These are phyloP conservation scores for Saccharomyces eubayanus DNA, from an alignment of 805 yeast genomes.

Conservation along the genomic window DNA sequence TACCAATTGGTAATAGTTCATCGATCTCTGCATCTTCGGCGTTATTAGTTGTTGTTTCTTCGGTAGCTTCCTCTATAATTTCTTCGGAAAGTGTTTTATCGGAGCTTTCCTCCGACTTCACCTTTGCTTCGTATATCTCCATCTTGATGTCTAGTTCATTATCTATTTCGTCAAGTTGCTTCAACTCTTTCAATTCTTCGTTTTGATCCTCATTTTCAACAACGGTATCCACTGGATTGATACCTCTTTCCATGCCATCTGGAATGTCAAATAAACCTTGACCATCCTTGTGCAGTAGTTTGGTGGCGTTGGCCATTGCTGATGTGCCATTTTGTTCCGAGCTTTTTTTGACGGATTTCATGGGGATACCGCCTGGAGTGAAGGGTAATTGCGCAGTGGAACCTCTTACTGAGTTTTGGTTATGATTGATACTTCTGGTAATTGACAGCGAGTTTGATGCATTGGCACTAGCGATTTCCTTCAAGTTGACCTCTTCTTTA, in stretches of 20 bases:
- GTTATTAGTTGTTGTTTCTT: background rate
- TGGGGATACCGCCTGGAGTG: slow-evolving; percentile 78
- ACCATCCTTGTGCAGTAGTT: slow-evolving; percentile 52
- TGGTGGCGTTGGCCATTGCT: slow-evolving; percentile 14
- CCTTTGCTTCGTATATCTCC: slow-evolving; percentile 37
- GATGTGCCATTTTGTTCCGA: slow-evolving; percentile 20
- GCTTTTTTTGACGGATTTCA: slow-evolving; percentile 16
- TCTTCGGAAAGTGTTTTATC: slow-evolving; percentile 1
- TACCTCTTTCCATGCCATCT: slow-evolving; percentile 73
- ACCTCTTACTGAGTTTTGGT: slow-evolving; percentile 58
- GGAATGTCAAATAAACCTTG: slow-evolving; percentile 78
- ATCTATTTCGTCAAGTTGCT: slow-evolving; percentile 25
- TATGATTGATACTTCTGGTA: slow-evolving; percentile 56
- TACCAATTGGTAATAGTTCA: slow-evolving; percentile 42
- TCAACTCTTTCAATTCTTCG: slow-evolving; percentile 15
- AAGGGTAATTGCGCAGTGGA: slow-evolving; percentile 73
- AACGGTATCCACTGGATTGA: slow-evolving; percentile 28
- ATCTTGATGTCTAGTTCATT: slow-evolving; percentile 28
- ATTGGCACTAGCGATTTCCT: slow-evolving; percentile 39
- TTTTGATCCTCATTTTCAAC: slow-evolving; percentile 11
- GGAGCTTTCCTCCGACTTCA: slow-evolving; percentile 13
- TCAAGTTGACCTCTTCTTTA: slow-evolving; percentile 51
- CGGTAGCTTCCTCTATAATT: slow-evolving; percentile 7
- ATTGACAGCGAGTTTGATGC: slow-evolving; percentile 67
- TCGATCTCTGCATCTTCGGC: slow-evolving; percentile 32